Base-by-base conservation (phyloP, 495 filamentous ascomycete genomes). In the Hypoxylon rickii region DNA sequence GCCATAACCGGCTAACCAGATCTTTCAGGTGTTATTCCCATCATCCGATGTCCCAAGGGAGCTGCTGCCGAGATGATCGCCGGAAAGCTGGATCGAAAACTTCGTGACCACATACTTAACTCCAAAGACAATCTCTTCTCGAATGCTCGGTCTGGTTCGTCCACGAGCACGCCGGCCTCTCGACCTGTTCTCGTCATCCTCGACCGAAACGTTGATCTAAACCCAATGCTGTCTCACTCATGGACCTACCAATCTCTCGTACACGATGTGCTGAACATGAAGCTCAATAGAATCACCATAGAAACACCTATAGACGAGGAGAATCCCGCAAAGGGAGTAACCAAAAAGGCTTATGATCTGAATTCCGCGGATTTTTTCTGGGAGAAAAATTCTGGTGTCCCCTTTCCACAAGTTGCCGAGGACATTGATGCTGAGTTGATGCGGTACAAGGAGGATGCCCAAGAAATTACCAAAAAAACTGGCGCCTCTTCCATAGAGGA, bases 221-320 rank as follows among this genome's bases (percentile, higher is more conserved):
- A 96, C 51, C 92, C 95, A n/a, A 97, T 97, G 95, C 80, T 97
- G 1, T 96, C 92, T 17, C 94, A 99, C 73, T 96, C 92, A 1
- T 99, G 94, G 94, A 97, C 92, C 3, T 99, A 99, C 65, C 94
- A 97, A 67, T 96, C 92, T 1, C 80, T 99, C 13, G 91, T 97
- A 22, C 88, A 96, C 58, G 95, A 99, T 73, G 88, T 99, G 6
- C 84, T 97, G 50, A 84, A 88, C 32, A 95, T 96, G 90, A 88
- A 87, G 56, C 80, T 97, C 39, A 99, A 97, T 61, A 87, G 92
- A n/a, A 97, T 99, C 65, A 97, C 91, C 3, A 83, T 99, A 33
- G 91, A 96, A 61, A 86, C 85, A 2, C 80, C 86, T 3, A 76
- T 84, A 12, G 93, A 96, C 50, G 88, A 94, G 48, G 74, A 77